Base-by-base conservation (phyloP, 192 early-diverging fungal genomes). In the Coemansia sp. region DNA sequence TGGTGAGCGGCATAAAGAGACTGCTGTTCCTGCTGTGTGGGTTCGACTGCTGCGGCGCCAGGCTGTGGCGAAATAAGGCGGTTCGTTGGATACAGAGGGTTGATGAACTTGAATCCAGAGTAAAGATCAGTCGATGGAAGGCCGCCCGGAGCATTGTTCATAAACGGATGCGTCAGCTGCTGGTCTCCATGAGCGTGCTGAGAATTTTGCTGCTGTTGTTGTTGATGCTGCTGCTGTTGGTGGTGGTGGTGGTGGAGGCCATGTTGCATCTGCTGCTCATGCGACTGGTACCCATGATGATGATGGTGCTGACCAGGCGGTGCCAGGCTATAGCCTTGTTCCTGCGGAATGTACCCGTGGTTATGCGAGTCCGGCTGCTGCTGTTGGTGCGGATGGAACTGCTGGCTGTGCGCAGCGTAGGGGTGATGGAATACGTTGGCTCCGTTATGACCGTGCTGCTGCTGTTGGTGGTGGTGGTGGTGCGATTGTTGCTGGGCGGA, bases 51-150 rank as follows among this genome's bases (percentile, higher is more conserved):
- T 9, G 49, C 43, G 13, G 42, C 25, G 5, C 23, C 52, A 15
- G 40, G 33, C 57, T 69, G 70, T 5, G 69, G 45, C 22, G 71
- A 66, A 5, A 81, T 40, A n/a, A 76, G 56, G 13, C 79, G 79
- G 17, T 66, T 70, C 1, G 63, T 61, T 22, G 20, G 49, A 35
- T 81, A 81, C 40, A 76, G 61, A n/a, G 74, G 73, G 55, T 45
- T 81, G 63, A 81, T 81, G 33, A 81, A 76, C 70, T 81, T 81
- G 59, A 81, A 73, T 32, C 65, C 61, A 35, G 66, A 49, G 46
- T 74, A 81, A 11, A 81, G 50, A 17, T 81, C 74, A 14, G 70
- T 46, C 25, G 69, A 60, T 0, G 75, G 75, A 5, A 78, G 64
- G 35, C 65, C 38, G 3, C 67, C 63, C 4, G 65, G 43, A 2